A percentile compares a stretch with the other conserved stretches of the same genome.
Evolutionary conservation across 2,329 filamentous ascomycete species (phyloP).

Genomic region (Botrytis elliptica): DNA sequence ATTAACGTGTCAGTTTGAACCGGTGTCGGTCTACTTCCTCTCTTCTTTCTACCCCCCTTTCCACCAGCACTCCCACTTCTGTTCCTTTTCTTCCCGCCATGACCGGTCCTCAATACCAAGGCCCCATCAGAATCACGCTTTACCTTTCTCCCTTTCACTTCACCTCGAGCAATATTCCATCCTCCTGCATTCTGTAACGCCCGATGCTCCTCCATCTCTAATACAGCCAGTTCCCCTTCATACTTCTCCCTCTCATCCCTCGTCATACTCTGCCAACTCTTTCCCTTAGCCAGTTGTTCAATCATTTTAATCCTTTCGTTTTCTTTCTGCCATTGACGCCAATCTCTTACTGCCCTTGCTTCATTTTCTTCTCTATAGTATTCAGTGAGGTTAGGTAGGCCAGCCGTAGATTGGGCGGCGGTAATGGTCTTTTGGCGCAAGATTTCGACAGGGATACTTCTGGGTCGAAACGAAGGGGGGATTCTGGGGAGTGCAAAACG

Average conservation of each 20-base stretch:
- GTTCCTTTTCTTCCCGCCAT: background rate
- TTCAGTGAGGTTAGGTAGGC: background rate
- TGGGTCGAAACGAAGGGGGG: conserved; percentile 22
- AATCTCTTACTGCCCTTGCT: background rate
- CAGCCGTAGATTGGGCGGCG: background rate
- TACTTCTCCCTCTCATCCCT: background rate
- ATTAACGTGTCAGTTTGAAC: background rate
- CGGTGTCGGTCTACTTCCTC: background rate
- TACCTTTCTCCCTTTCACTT: too few species aligned
- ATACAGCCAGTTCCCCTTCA: background rate
- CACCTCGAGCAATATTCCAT: background rate
- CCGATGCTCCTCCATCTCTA: background rate
- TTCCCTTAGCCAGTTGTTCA: background rate
- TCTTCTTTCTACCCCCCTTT: background rate
- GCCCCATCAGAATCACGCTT: background rate
- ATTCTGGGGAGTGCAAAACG: conserved; percentile 27
- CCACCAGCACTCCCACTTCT: background rate
- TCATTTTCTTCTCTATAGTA: conserved; percentile 1
- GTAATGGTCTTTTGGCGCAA: conserved; percentile 2
- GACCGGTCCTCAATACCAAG: background rate
- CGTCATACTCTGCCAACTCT: background rate
- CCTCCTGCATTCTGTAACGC: background rate
- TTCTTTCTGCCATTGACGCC: background rate
- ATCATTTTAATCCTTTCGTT: background rate
- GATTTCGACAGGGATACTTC: background rate